Conservation (phyloP, 1,284 basidiomycete genomes). For the Apiotrichum montevideense region DNA sequence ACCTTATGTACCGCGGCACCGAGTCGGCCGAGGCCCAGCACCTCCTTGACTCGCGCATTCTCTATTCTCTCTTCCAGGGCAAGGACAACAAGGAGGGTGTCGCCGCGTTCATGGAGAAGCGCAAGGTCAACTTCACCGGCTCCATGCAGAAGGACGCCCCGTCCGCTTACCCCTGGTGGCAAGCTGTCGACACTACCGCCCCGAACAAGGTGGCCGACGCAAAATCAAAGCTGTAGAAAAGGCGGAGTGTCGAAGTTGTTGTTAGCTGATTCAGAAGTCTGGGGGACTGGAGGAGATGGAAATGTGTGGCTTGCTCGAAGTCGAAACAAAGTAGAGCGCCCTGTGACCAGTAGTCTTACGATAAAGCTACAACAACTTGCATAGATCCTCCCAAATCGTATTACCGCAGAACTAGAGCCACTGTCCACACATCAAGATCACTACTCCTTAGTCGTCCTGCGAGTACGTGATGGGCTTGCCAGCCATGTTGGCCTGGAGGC, state of each 20-base stretch:
- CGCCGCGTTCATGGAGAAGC: conserved; percentile 14
- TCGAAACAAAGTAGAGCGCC: too few species aligned
- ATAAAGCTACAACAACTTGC: too few species aligned
- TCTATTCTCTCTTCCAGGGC: conserved; percentile 6
- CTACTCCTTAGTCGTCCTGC: conserved; percentile 23
- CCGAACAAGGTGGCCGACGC: neutral
- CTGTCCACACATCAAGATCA: too few species aligned
- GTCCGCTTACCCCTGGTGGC: conserved; percentile 13
- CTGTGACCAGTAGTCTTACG: too few species aligned
- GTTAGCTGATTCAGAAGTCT: too few species aligned
- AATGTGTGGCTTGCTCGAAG: too few species aligned
- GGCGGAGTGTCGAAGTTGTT: too few species aligned
- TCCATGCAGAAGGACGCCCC: conserved; percentile 9
- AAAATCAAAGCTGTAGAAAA: neutral
- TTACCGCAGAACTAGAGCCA: too few species aligned
- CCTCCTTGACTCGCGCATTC: conserved; percentile 15
- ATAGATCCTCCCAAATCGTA: too few species aligned
- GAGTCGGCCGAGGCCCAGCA: conserved; percentile 16
- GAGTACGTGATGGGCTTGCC: conserved; percentile 55
- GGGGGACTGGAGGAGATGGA: too few species aligned
- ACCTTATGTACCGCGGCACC: conserved; percentile 10
- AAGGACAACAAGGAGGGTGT: conserved; percentile 19
- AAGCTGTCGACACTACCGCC: conserved; percentile 2
- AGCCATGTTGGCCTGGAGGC: conserved; percentile 53
- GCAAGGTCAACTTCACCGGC: conserved; percentile 12